Percentiles rank a stretch among this genome's conserved stretches.
phyloP scores from a whole-genome alignment of 495 filamentous ascomycete species.

The Xylaria telfairii region DNA sequence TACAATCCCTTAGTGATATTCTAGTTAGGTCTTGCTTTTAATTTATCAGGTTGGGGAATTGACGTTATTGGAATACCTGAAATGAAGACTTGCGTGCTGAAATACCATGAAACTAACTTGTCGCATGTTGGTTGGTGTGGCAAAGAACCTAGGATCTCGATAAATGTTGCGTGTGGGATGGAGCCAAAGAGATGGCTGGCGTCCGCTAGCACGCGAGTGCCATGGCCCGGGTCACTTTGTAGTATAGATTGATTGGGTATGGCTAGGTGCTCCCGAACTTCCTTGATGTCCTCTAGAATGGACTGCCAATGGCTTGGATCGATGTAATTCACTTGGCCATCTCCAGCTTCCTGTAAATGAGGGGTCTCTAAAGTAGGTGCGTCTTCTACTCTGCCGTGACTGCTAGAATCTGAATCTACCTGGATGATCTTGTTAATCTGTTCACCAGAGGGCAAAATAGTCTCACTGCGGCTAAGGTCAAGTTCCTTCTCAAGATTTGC shows the following conservation, averaged over 20 bases:
- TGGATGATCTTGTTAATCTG: neutral
- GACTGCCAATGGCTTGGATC: constrained; percentile 50
- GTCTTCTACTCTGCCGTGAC: neutral
- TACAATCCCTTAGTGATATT: neutral
- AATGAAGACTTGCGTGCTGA: constrained; percentile 41
- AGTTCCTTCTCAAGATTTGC: neutral
- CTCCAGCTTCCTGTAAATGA: constrained; percentile 24
- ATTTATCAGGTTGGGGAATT: neutral
- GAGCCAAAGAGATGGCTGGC: constrained; percentile 21
- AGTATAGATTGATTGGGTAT: neutral
- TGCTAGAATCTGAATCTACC: neutral
- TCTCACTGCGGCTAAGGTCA: neutral
- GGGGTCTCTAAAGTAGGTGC: constrained; percentile 14
- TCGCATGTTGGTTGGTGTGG: constrained; percentile 39
- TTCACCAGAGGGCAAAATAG: neutral
- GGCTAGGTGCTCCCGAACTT: constrained; percentile 28
- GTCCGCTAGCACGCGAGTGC: neutral
- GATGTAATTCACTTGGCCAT: constrained; percentile 40
- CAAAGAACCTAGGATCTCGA: constrained; percentile 33
- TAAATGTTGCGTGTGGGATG: constrained; percentile 8
- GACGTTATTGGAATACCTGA: constrained; percentile 16
- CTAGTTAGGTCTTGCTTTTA: neutral
- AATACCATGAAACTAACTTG: constrained; percentile 43
- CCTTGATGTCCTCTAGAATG: constrained; percentile 46
- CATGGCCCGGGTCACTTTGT: neutral